These are phyloP conservation scores for Elongisporangium undulatum DNA, from an alignment of 352 stramenopile species.

Conservation along the genomic window DNA sequence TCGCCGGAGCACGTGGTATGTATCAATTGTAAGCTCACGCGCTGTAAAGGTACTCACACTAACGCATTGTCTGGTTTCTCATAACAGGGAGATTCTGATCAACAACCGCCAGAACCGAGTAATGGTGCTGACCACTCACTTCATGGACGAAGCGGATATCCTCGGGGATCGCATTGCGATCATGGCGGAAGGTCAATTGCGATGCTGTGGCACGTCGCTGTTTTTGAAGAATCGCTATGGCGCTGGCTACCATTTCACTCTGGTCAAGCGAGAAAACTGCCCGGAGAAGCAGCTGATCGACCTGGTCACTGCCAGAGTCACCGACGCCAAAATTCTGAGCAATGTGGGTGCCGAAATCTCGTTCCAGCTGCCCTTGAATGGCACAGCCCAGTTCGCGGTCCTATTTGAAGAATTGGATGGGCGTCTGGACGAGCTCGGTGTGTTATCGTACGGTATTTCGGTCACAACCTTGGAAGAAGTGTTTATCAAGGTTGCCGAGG, in stretches of 20 bases:
- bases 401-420: slow-evolving; percentile 75
- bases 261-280: slow-evolving; percentile 43
- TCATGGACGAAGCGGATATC: slow-evolving; percentile 92
- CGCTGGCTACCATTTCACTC: slow-evolving; percentile 51
- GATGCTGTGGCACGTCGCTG: slow-evolving; percentile 59
- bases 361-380: slow-evolving; percentile 69
- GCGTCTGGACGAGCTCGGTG: slow-evolving; percentile 23
- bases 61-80: not conserved
- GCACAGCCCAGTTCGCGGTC: slow-evolving; percentile 40
- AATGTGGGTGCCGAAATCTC: slow-evolving; percentile 79
- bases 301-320: slow-evolving; percentile 30
- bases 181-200: slow-evolving; percentile 68
- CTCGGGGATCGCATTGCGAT: slow-evolving; percentile 81
- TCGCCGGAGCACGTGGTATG: slow-evolving; percentile 88
- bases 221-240: slow-evolving; percentile 76
- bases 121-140: slow-evolving; percentile 91
- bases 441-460: slow-evolving; percentile 75
- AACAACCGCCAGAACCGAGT: slow-evolving; percentile 47
- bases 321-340: slow-evolving; percentile 53
- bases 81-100: slow-evolving; percentile 35
- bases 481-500: slow-evolving; percentile 87
- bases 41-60: slow-evolving; percentile 40
- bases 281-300: slow-evolving; percentile 29
- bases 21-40: no score
- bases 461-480: slow-evolving; percentile 91